Evolutionary conservation across 306 rosid species (phyloP).

Genomic region (Hylodesmum podocarpum): DNA sequence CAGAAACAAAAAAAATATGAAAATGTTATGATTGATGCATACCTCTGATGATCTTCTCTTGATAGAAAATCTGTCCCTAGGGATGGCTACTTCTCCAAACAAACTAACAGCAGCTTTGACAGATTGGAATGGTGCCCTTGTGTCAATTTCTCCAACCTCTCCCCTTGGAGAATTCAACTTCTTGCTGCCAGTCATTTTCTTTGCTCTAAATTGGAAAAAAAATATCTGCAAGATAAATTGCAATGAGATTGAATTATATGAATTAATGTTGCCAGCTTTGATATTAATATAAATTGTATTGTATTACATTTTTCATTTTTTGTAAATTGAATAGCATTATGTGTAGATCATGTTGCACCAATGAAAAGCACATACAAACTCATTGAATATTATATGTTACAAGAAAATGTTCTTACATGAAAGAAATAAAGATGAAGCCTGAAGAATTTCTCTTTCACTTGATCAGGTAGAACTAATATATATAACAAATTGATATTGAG

Average conservation of each 20-base stretch:
- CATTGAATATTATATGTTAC: neutral
- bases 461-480: constrained; percentile 15
- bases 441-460: neutral
- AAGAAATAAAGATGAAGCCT: constrained; percentile 23
- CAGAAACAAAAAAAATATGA: neutral
- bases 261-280: neutral
- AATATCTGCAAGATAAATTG: constrained; percentile 26
- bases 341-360: too few relatives aligned
- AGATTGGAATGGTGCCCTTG: constrained; percentile 90
- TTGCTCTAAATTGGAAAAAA: neutral
- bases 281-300: neutral
- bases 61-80: constrained; percentile 41
- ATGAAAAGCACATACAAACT: too few relatives aligned
- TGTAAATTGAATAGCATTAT: neutral
- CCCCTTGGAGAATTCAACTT: constrained; percentile 54
- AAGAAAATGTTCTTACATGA: constrained; percentile 26
- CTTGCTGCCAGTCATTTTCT: constrained; percentile 47
- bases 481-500: neutral
- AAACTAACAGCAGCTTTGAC: constrained; percentile 93
- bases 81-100: constrained; percentile 76
- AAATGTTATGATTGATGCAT: constrained; percentile 1
- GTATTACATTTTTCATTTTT: neutral
- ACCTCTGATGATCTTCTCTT: constrained; percentile 72
- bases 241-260: constrained; percentile 18
- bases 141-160: constrained; percentile 91